Evolutionary conservation across 2,329 filamentous ascomycete species (phyloP), one percentile per base, ranked within the genome.

Genomic region (Penicillium hesseltinei): DNA sequence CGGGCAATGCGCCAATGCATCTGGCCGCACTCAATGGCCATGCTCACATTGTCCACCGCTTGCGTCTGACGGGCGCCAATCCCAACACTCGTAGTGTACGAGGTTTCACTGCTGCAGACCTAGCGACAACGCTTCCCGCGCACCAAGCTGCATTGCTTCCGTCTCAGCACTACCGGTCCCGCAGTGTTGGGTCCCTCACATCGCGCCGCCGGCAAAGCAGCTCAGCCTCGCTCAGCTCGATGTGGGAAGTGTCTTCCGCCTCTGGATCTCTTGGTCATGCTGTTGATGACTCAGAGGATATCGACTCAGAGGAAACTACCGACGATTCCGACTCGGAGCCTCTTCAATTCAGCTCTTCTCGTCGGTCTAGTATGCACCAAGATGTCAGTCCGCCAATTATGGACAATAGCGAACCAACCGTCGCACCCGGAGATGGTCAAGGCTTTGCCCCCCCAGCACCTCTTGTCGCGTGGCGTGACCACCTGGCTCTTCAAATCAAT

Each of bases 1-100:
- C 88, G 49, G 91, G 91, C 23, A 93, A 91, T 73, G 91, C 90
- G 5, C 86, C 91, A 15, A 82, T 95, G 77, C 90, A 95, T 72
- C 84, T 93, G 69, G 91, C 91, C 21, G 87, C 89, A 27, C 82
- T 95, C 68, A 88, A 89, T 72, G 85, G 88, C 60, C 87, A 92
- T 68, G 78, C 84, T 11, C 87, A 91, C 69, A 91, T 94, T 63
- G 87, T 93, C 15, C 83, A 88, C 58, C 84, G 88, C 15, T 81
- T 96, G 57, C 86, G 92, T 63, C 80, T 89, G 25, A 83, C 85
- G 40, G 89, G 90, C 39, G 90, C 89, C 2, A 88, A 92, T 73
- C 84, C 88, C 33, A 86, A 82, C 44, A 80, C 89, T 58, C 82
- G 86, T 63, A 92, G 86, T 68, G 75, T 89, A 46, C 86, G 86